Percentiles rank a stretch among this genome's conserved stretches.
Conservation (phyloP, 2,329 filamentous ascomycete genomes). For the Colletotrichum simmondsii region DNA sequence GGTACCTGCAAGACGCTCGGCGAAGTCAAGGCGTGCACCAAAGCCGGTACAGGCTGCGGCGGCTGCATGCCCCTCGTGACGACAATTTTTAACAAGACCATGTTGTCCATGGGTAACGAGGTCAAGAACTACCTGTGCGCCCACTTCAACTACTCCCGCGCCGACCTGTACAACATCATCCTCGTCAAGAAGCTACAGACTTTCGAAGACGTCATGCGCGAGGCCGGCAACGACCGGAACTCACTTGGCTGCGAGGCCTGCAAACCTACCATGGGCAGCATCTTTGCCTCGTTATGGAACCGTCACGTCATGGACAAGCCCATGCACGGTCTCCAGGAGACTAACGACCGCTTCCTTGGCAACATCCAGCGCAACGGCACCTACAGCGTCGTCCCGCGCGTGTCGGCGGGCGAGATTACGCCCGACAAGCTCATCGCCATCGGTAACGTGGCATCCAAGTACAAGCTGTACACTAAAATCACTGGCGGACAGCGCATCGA, state of each 20-base stretch:
- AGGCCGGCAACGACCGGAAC: slow-evolving; percentile 75
- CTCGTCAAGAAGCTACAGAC: slow-evolving; percentile 82
- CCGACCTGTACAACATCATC: slow-evolving; percentile 90
- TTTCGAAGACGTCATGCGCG: slow-evolving; percentile 81
- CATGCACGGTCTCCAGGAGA: slow-evolving; percentile 83
- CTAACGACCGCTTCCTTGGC: slow-evolving; percentile 87
- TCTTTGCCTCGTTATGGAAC: slow-evolving; percentile 86
- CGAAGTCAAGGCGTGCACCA: slow-evolving; percentile 89
- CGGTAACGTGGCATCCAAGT: slow-evolving; percentile 86
- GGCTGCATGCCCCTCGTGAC: slow-evolving; percentile 91
- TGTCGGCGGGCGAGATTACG: slow-evolving; percentile 88
- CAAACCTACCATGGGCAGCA: slow-evolving; percentile 84
- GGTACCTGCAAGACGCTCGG: slow-evolving; percentile 84
- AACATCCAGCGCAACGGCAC: slow-evolving; percentile 95
- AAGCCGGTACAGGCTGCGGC: slow-evolving; percentile 90
- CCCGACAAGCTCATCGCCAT: slow-evolving; percentile 87
- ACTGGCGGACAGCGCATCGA: slow-evolving; percentile 93
- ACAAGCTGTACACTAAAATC: slow-evolving; percentile 88
- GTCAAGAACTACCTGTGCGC: slow-evolving; percentile 88
- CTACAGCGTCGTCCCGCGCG: slow-evolving; percentile 86
- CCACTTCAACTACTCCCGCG: slow-evolving; percentile 85
- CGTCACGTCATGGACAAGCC: slow-evolving; percentile 80
- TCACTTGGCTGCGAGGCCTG: slow-evolving; percentile 89
- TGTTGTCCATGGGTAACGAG: slow-evolving; percentile 86
- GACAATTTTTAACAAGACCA: slow-evolving; percentile 89